Base-by-base conservation (phyloP, 495 filamentous ascomycete species). In the Neurospora sp. region DNA sequence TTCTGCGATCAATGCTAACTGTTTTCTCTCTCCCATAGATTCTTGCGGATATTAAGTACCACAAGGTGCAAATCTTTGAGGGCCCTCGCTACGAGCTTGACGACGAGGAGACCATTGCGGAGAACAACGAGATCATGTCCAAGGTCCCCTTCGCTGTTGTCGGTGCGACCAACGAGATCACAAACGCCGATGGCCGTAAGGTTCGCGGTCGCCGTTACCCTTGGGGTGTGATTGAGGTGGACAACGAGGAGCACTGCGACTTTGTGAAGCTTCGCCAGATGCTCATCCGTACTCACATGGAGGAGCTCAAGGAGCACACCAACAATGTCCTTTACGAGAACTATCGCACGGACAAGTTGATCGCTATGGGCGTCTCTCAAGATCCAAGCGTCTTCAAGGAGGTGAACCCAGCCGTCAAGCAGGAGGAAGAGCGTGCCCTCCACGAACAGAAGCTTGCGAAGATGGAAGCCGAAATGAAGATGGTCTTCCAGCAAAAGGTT, bases 381-480 rank as follows among this genome's bases (percentile, higher is more conserved):
- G 96, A 99, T 83, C 94, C 94, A 70, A 96, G 91, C 81, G 96
- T 99, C 77, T 99, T 99, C 93, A 99, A 98, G 88, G 96, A 99
- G 89, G 95, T 99, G 87, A 99, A 98, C 88, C 96, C 96, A 40
- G 96, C 96, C 69, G 96, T 98, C 83, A 99, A 99, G 91, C 96
- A 98, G 84, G 96, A 99, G 82, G 96, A 99, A 86, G 96, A 99
- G 88, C 94, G 96, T 78, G 88, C 90, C 71, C 88, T 99, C 70
- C 96, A 99, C 88, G 96, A 99, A 84, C 96, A 98, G 88, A 99
- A 99, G 87, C 92, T 99, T 75, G 91, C 93, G 77, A 99, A 99
- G 93, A 99, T 99, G 96, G 96, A 99, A 83, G 88, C 92, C 79
- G 96, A 99, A 83, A 99, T 99, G 96, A 98, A 98, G 93, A 98